Evolutionary conservation across 768 basidiomycete genomes (phyloP), one percentile per base, ranked within the genome.

Genomic region (Lyophyllum atratum): DNA sequence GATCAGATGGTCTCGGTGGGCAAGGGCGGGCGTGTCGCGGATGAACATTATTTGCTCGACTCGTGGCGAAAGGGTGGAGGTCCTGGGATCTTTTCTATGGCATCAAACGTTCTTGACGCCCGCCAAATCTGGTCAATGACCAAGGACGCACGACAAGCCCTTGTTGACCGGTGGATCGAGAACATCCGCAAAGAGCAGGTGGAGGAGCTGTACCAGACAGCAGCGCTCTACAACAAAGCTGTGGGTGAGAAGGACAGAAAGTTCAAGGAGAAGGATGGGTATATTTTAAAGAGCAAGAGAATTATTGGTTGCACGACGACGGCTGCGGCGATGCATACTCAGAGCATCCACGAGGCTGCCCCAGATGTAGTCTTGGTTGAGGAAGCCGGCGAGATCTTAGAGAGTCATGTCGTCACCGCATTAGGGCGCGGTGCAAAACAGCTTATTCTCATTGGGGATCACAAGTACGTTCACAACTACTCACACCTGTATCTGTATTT

Each of bases 301-400:
- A 79, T 89, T 50, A 84, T 89, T 11, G 87, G 80, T 0, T 87
- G 86, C 57, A 89, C 87, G 0, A 89, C 87, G 0, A 87, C 87
- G 0, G 87, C 76, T 1, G 87, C 87, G 0, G 87, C 87, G 0
- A 89, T 83, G 66, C 86, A 81, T 61, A 68, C 71, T 0, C 68
- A 75, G 1, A 72, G 71, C 17, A 78, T 89, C 25, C 78, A 72
- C 25, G 74, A 74, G 1, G 78, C 74, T 8, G 67, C 69, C 1
- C 83, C 85, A 0, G 73, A 77, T 9, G 77, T 89, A 1, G 66
- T 89, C 3, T 71, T 89, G 1, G 86, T 89, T 1, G 88, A 89
- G 62, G 88, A 89, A 67, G 87, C 87, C 0, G 87, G 88, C 6
- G 87, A 90, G 62, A 88, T 89, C 43, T 66, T 89, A 1, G 87